Percentiles rank a stretch among this genome's conserved stretches.
phyloP scores from a whole-genome alignment of 164 flowering plant genomes.

The Nymphaea thermarum region DNA sequence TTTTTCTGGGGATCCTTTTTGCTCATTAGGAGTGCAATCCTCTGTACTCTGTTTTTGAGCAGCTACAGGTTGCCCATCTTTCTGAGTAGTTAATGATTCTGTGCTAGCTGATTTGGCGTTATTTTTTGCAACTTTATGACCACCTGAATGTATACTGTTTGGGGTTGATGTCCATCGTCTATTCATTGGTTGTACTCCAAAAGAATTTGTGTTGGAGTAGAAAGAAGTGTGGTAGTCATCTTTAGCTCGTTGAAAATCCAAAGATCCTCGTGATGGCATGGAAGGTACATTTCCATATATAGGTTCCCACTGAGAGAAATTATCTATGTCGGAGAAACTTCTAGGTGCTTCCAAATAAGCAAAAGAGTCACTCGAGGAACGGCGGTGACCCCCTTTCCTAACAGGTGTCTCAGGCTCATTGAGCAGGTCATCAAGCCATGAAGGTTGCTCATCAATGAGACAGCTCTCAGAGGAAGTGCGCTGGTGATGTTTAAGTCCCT shows the following conservation, averaged over 20 bases:
- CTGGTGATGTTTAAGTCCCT: slow-evolving; percentile 49
- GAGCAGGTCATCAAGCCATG: slow-evolving; percentile 93
- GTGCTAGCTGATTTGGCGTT: slow-evolving; percentile 19
- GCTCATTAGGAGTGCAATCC: slow-evolving; percentile 16
- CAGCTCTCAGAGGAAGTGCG: slow-evolving; percentile 78
- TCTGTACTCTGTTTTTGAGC: slow-evolving; percentile 28
- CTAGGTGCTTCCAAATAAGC: slow-evolving; percentile 52
- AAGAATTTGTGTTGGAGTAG: slow-evolving; percentile 26
- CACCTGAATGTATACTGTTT: slow-evolving; percentile 21
- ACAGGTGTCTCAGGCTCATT: slow-evolving; percentile 86
- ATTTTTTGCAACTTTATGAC: slow-evolving; percentile 28
- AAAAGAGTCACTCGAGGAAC: slow-evolving; percentile 88
- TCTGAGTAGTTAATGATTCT: slow-evolving; percentile 21
- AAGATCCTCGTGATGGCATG: slow-evolving; percentile 42
- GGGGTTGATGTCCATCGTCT: slow-evolving; percentile 37
- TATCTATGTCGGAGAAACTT: slow-evolving; percentile 26
- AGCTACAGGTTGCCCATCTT: slow-evolving; percentile 20
- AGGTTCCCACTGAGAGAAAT: slow-evolving; percentile 32
- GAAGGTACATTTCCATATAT: slow-evolving; percentile 25
- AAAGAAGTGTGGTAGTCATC: slow-evolving; percentile 33
- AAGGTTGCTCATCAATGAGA: slow-evolving; percentile 76
- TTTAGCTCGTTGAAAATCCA: slow-evolving; percentile 35
- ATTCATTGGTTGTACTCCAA: slow-evolving; percentile 23
- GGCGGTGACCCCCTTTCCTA: slow-evolving; percentile 63
- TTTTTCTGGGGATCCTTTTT: slow-evolving; percentile 1